Base-by-base conservation (phyloP, 305 asterid species). In the Solanum hybrid region DNA sequence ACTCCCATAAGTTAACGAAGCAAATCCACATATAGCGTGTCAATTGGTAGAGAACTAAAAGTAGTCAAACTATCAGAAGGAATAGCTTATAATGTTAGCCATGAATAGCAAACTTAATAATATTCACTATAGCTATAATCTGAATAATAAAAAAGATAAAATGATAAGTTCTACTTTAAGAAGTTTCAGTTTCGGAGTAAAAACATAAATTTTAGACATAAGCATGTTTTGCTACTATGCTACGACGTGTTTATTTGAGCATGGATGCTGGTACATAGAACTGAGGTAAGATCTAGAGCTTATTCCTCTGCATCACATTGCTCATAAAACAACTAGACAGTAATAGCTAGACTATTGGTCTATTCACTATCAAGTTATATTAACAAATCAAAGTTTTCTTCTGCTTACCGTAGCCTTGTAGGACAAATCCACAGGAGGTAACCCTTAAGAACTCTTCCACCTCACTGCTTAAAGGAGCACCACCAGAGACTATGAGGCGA, bases 371-470 rank as follows among this genome's bases (percentile, higher is more conserved):
- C 37, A 17, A 82, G 73, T 41, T 3, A 82, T 27, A 82, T 82
- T 14, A 15, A 41, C 26, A 9, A 31, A 15, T 82, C 72, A 82
- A 39, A 37, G 7, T 7, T 81, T 81, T 41, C 87, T 39, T 39
- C 45, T 39, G 45, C 34, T 92, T 95, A 97, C 99, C 99, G 86
- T 97, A 97, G 91, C 99, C 99, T 95, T 97, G 99, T 37, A 94
- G 91, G 17, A 97, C 98, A 93, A 96, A 97, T 89, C 98, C 98
- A 91, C 99, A 96, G 2, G 98, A 93, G 37, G 99, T 96, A 61
- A 97, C 99, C 70, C 99, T 92, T 81, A 96, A 94, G 94, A 97
- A 97, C 90, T 96, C 98, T 94, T 97, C 99, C 79, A 97, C 96
- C 91, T 97, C 99, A 86, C 93, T 92, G 93, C 99, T 93, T 61